A percentile compares a stretch with the other conserved stretches of the same genome.
These are phyloP conservation scores for Magnusiomyces suaveolens DNA, from an alignment of 1,139 yeast genomes.

Conservation along the genomic window DNA sequence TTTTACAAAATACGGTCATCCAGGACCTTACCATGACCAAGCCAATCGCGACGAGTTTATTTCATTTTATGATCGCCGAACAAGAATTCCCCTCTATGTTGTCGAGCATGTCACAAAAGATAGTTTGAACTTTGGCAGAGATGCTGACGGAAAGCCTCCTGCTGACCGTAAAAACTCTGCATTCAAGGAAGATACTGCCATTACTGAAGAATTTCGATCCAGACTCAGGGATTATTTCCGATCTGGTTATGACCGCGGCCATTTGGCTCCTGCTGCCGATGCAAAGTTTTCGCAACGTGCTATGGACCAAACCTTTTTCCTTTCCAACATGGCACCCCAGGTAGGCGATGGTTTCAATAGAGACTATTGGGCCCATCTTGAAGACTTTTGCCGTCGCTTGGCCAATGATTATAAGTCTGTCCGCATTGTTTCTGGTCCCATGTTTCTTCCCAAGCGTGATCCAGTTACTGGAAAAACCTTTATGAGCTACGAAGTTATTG, in stretches of 20 bases:
- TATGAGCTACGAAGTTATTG: constrained; percentile 85
- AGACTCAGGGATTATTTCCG: constrained; percentile 77
- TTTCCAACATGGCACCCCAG: constrained; percentile 92
- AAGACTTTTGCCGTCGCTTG: constrained; percentile 73
- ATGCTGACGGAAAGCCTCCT: constrained; percentile 28
- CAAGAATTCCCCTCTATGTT: constrained; percentile 84
- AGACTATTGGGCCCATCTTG: constrained; percentile 96
- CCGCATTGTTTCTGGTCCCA: constrained; percentile 86
- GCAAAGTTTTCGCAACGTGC: constrained; percentile 84
- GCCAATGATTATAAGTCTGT: constrained; percentile 62
- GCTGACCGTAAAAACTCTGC: constrained; percentile 66
- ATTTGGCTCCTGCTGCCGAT: constrained; percentile 96
- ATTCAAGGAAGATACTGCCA: constrained; percentile 77
- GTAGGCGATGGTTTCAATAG: constrained; percentile 96
- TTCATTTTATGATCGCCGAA: constrained; percentile 76
- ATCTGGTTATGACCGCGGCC: constrained; percentile 95
- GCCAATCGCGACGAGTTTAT: constrained; percentile 65
- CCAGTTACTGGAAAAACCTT: constrained; percentile 72
- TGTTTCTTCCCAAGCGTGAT: constrained; percentile 70
- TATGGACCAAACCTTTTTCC: constrained; percentile 85
- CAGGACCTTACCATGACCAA: constrained; percentile 87
- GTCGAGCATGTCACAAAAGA: constrained; percentile 82
- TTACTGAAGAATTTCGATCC: constrained; percentile 71
- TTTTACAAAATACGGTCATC: constrained; percentile 82
- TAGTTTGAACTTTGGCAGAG: constrained; percentile 43